Conservation (phyloP, 371 early-diverging fungal genomes). For the Sporodiniella umbellata region DNA sequence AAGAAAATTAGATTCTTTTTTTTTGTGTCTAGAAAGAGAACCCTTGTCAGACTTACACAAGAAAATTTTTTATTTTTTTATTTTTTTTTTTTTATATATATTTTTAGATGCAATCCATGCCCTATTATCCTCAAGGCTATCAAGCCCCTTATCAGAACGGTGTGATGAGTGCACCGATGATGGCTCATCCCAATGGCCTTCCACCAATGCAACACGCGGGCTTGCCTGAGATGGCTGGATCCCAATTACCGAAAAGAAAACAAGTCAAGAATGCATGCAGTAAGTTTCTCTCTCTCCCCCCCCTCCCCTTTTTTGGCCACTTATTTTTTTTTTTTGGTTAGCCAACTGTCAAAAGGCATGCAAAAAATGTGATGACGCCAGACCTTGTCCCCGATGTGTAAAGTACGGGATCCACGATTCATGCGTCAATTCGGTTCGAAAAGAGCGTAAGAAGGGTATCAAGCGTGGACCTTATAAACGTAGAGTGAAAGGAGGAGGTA, state of each 20-base stretch:
- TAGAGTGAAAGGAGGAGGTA: constrained; percentile 20
- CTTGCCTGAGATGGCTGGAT: constrained; percentile 14
- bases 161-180: constrained; percentile 17
- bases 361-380: constrained; percentile 88
- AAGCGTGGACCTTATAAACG: constrained; percentile 85
- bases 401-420: constrained; percentile 70
- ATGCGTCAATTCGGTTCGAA: constrained; percentile 81
- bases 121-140: constrained; percentile 34
- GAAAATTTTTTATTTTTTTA: too few relatives aligned
- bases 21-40: constrained; percentile 4
- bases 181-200: constrained; percentile 26
- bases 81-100: background rate
- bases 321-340: constrained; percentile 9
- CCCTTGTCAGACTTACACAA: background rate
- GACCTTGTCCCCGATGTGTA: constrained; percentile 87
- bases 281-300: constrained; percentile 21
- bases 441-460: constrained; percentile 82
- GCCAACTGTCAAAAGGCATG: constrained; percentile 92
- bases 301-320: background rate
- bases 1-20: constrained; percentile 14
- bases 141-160: constrained; percentile 28
- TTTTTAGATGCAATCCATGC: constrained; percentile 31
- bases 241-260: constrained; percentile 30
- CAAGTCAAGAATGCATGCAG: constrained; percentile 52
- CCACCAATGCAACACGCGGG: constrained; percentile 35